These are phyloP conservation scores for Rubia yunnanensis DNA, from an alignment of 257 asterid species.

Conservation along the genomic window DNA sequence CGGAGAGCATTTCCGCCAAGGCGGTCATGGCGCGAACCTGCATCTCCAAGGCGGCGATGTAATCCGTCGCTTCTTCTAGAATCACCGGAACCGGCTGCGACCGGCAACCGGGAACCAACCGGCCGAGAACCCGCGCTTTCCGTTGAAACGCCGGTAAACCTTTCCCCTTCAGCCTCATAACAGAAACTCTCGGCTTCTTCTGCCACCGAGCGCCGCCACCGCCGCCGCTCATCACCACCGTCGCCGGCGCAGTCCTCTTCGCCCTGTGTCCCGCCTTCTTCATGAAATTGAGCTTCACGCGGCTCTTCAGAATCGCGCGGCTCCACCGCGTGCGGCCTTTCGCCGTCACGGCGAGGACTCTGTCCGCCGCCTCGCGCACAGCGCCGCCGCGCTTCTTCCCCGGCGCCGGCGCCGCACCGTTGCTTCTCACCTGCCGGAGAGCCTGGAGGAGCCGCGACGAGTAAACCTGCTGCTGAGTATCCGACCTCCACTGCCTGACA, in stretches of 20 bases:
- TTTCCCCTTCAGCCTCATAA: constrained; percentile 53
- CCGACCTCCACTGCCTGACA: constrained; percentile 53
- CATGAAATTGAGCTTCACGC: background rate
- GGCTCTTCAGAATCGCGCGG: background rate
- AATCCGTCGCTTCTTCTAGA: constrained; percentile 81
- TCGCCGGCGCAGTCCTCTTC: background rate
- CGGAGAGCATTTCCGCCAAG: constrained; percentile 69
- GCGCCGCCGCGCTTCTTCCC: background rate
- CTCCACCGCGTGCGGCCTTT: background rate
- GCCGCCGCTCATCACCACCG: background rate
- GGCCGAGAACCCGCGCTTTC: constrained; percentile 53
- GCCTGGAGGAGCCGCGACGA: constrained; percentile 80
- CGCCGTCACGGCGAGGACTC: background rate
- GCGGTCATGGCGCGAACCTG: constrained; percentile 95
- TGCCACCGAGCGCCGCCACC: background rate
- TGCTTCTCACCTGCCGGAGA: constrained; percentile 25
- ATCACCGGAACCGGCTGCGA: constrained; percentile 78
- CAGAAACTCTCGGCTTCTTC: constrained; percentile 54
- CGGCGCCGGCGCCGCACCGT: background rate
- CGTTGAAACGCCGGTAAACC: constrained; percentile 73
- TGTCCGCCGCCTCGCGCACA: background rate
- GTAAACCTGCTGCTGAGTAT: constrained; percentile 69
- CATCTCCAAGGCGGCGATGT: constrained; percentile 93
- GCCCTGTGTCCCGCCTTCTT: background rate
- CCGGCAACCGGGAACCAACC: constrained; percentile 91